These are phyloP conservation scores for Saccharomyces pastorianus DNA, from an alignment of 1,139 yeast genomes.

Conservation along the genomic window DNA sequence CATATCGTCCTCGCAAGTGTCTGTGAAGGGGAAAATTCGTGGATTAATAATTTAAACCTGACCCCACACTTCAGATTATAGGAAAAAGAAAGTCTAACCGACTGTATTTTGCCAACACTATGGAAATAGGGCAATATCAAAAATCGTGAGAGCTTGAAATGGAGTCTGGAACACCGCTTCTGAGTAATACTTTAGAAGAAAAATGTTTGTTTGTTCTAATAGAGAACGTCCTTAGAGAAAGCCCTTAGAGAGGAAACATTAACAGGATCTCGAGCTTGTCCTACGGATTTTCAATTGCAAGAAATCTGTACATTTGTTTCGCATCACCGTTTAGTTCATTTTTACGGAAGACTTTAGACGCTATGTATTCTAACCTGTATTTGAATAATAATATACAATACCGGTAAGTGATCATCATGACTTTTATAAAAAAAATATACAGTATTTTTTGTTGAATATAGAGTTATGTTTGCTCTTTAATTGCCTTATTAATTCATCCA, in stretches of 20 bases:
- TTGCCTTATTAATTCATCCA: neutral
- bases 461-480: neutral
- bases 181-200: neutral
- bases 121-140: neutral
- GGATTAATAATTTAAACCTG: neutral
- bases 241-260: neutral
- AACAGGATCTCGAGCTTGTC: neutral
- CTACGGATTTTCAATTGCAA: neutral
- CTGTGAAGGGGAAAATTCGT: neutral
- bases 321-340: neutral
- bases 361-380: neutral
- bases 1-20: neutral
- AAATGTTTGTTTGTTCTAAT: neutral
- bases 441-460: neutral
- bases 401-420: neutral
- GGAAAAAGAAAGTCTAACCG: neutral
- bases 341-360: neutral
- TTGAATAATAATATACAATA: neutral
- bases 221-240: neutral
- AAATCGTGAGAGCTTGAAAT: neutral
- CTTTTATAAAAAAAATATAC: neutral
- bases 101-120: neutral
- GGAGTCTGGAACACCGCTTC: neutral
- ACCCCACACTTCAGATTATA: neutral
- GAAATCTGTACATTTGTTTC: neutral